A percentile compares a stretch with the other conserved stretches of the same genome.
Evolutionary conservation across 176 grass and related monocot species (phyloP).

Genomic region (Dendrocalamus sinicus): DNA sequence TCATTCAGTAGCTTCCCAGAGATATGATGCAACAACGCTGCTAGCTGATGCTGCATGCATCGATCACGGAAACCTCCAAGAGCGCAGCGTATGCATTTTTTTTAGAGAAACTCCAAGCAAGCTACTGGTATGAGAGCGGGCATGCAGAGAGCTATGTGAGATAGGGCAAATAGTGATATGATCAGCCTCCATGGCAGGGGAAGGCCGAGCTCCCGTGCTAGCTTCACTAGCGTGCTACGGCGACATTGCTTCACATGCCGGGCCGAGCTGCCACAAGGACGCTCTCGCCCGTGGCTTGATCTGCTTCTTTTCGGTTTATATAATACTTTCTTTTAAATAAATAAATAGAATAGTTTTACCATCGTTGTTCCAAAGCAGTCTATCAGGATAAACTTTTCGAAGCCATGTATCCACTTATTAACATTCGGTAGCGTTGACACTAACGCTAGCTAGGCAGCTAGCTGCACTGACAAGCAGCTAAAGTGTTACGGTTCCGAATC

Average conservation of each 20-base stretch:
- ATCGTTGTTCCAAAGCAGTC: fast-evolving
- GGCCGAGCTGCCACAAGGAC: slow-evolving; percentile 31
- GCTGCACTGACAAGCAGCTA: background rate
- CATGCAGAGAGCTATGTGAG: slow-evolving; percentile 4
- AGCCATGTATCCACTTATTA: too few species aligned
- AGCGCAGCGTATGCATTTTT: background rate
- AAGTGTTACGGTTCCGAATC: background rate
- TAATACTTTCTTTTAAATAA: too few species aligned
- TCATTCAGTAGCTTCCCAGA: slow-evolving; percentile 35
- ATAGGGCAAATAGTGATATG: slow-evolving; percentile 42
- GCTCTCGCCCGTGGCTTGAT: slow-evolving; percentile 6
- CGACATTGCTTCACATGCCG: slow-evolving; percentile 5
- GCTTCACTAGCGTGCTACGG: background rate
- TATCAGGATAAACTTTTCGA: fast-evolving
- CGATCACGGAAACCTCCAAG: slow-evolving; percentile 27
- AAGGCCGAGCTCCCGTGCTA: slow-evolving; percentile 22
- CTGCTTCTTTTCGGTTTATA: too few species aligned
- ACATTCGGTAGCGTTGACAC: background rate
- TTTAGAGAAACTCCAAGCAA: background rate
- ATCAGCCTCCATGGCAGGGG: slow-evolving; percentile 28
- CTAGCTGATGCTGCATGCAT: slow-evolving; percentile 20
- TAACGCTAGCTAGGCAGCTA: background rate
- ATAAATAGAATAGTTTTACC: fast-evolving
- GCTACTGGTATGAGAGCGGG: slow-evolving; percentile 10
- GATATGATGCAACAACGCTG: slow-evolving; percentile 19